These are phyloP conservation scores for Coniochaeta pulveracea DNA, from an alignment of 2,329 filamentous ascomycete species.

Conservation along the genomic window DNA sequence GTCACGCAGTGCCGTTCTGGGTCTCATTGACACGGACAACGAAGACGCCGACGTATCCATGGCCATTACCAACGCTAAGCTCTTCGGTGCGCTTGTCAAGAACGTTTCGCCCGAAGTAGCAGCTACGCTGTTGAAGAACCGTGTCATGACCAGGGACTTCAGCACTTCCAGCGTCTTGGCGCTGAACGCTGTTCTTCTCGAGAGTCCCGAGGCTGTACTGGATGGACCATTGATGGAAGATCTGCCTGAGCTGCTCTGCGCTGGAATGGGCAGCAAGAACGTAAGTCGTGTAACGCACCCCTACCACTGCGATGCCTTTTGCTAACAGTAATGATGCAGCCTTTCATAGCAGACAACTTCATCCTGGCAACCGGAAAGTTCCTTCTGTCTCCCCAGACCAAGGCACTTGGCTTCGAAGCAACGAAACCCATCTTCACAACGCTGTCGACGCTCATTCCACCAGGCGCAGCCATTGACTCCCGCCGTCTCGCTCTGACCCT, in stretches of 20 bases:
- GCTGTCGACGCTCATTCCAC: constrained; percentile 62
- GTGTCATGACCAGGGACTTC: constrained; percentile 68
- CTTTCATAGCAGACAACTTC: constrained; percentile 79
- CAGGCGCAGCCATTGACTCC: constrained; percentile 69
- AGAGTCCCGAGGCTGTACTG: constrained; percentile 61
- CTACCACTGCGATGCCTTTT: not conserved
- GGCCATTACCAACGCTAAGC: constrained; percentile 80
- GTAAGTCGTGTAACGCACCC: constrained; percentile 37
- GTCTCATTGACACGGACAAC: constrained; percentile 75
- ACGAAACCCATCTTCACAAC: constrained; percentile 72
- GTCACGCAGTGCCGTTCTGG: constrained; percentile 75
- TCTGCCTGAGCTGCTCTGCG: constrained; percentile 62
- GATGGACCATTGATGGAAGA: constrained; percentile 59
- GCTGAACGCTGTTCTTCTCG: constrained; percentile 78
- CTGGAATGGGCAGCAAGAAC: constrained; percentile 67
- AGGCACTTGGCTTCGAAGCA: constrained; percentile 63
- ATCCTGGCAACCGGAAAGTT: constrained; percentile 89
- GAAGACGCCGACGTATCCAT: constrained; percentile 67
- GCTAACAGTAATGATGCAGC: constrained; percentile 29
- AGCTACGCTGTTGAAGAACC: constrained; percentile 46
- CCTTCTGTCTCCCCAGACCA: constrained; percentile 57
- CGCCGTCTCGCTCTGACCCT: constrained; percentile 81
- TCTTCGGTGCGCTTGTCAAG: constrained; percentile 82
- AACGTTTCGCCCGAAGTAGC: constrained; percentile 68
- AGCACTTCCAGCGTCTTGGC: constrained; percentile 72